Evolutionary conservation across 148 eudicot species (phyloP).

Genomic region (Rhododendron simsii): DNA sequence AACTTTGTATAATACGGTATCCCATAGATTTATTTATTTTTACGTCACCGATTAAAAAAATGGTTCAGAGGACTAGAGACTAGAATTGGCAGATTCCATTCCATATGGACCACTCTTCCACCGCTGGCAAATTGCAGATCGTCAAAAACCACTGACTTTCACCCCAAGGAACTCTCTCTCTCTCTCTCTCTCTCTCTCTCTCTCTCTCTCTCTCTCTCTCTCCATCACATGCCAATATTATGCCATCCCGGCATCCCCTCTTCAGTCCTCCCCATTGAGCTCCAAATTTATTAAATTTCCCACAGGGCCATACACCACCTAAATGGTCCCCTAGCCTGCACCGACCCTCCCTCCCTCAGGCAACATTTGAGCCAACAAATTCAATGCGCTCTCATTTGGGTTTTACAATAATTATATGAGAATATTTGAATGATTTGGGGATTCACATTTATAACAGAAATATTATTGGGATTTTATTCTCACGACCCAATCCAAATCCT

Average conservation of each 20-base stretch:
- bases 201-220: not conserved
- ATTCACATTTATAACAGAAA: not conserved
- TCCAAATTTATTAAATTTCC: not conserved
- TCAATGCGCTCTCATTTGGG: not conserved
- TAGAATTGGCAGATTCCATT: not conserved
- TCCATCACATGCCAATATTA: too few relatives aligned
- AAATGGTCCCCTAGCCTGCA: not conserved
- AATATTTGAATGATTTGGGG: not conserved
- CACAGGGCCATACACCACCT: not conserved
- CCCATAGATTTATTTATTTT: not conserved
- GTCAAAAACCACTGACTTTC: not conserved
- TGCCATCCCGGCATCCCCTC: too few relatives aligned
- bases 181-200: constrained; percentile 1
- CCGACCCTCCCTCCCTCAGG: not conserved
- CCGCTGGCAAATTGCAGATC: not conserved
- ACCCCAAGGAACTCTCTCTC: not conserved
- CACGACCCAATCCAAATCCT: not conserved
- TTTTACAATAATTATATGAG: not conserved
- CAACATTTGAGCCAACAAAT: not conserved
- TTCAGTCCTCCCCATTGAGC: not conserved
- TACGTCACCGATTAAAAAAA: not conserved
- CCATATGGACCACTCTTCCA: not conserved
- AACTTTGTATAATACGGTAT: not conserved
- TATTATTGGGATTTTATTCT: not conserved
- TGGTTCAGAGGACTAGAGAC: not conserved